Percentiles rank a stretch among this genome's conserved stretches.
Evolutionary conservation across 495 filamentous ascomycete genomes (phyloP).

Genomic region (Aspergillus conjunctus): DNA sequence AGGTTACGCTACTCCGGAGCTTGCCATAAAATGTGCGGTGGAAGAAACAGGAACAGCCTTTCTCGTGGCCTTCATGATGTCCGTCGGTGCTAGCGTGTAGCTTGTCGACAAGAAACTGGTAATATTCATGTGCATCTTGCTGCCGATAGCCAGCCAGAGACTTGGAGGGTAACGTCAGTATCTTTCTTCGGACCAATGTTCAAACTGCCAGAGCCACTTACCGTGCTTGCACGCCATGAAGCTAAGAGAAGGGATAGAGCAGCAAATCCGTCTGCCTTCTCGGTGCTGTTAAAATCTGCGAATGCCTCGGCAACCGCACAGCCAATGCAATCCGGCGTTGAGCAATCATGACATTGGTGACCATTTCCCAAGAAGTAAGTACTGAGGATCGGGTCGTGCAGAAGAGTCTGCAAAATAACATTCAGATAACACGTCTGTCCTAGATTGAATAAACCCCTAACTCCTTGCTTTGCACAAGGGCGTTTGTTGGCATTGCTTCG

Average conservation of each 20-base stretch:
- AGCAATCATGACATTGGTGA: slow-evolving; percentile 71
- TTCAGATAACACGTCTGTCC: slow-evolving; percentile 94
- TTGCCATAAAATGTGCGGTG: slow-evolving; percentile 89
- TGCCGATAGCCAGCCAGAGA: slow-evolving; percentile 88
- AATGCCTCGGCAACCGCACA: slow-evolving; percentile 92
- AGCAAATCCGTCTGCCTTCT: slow-evolving; percentile 81
- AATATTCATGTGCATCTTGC: slow-evolving; percentile 94
- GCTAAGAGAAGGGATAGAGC: slow-evolving; percentile 77
- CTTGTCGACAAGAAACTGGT: slow-evolving; percentile 87
- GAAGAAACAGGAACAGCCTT: slow-evolving; percentile 79
- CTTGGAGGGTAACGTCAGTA: slow-evolving; percentile 46
- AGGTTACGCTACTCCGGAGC: slow-evolving; percentile 82
- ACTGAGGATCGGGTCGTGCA: slow-evolving; percentile 84
- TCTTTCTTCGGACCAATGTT: neutral
- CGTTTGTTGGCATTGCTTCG: slow-evolving; percentile 47
- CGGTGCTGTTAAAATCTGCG: slow-evolving; percentile 79
- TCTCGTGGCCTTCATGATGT: slow-evolving; percentile 53
- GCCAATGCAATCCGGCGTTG: slow-evolving; percentile 68
- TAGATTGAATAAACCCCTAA: slow-evolving; percentile 91
- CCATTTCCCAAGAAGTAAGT: slow-evolving; percentile 87
- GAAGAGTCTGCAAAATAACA: slow-evolving; percentile 81
- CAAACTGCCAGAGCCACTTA: slow-evolving; percentile 27
- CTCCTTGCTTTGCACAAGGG: slow-evolving; percentile 51
- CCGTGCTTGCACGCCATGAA: slow-evolving; percentile 72
- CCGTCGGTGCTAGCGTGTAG: slow-evolving; percentile 60